phyloP scores from a whole-genome alignment of 192 early-diverging fungal species.

The Coemansia erecta region DNA sequence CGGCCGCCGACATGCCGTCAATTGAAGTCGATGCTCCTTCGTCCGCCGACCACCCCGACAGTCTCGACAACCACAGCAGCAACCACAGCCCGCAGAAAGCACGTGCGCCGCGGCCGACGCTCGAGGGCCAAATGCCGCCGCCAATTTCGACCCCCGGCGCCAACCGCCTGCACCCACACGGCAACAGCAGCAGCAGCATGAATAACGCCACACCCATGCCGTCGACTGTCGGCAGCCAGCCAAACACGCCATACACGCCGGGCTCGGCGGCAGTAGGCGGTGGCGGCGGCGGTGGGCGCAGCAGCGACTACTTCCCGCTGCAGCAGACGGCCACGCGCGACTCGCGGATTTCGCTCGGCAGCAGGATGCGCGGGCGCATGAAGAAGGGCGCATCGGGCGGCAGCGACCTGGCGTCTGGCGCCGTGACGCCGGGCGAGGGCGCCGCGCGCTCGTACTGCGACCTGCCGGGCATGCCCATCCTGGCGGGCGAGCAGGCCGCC shows the following conservation, averaged over 20 bases:
- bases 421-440: constrained; percentile 2
- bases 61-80: constrained; percentile 12
- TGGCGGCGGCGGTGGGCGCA: not conserved
- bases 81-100: constrained; percentile 1
- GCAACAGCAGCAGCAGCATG: constrained; percentile 5
- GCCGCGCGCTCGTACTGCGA: constrained; percentile 51
- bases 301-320: constrained; percentile 48
- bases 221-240: constrained; percentile 9
- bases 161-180: not conserved
- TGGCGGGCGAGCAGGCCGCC: constrained; percentile 43
- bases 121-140: constrained; percentile 29
- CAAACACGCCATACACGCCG: constrained; percentile 40
- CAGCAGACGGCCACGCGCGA: constrained; percentile 42
- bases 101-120: constrained; percentile 18
- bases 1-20: not conserved
- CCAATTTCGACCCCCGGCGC: not conserved
- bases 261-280: constrained; percentile 14
- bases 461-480: constrained; percentile 44
- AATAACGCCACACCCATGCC: not conserved
- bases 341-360: constrained; percentile 49
- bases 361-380: constrained; percentile 30
- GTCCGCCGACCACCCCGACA: not conserved
- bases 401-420: not conserved
- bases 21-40: not conserved
- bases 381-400: constrained; percentile 5